phyloP scores from a whole-genome alignment of 78 protist genomes.

The Chrysochromulina parva region DNA sequence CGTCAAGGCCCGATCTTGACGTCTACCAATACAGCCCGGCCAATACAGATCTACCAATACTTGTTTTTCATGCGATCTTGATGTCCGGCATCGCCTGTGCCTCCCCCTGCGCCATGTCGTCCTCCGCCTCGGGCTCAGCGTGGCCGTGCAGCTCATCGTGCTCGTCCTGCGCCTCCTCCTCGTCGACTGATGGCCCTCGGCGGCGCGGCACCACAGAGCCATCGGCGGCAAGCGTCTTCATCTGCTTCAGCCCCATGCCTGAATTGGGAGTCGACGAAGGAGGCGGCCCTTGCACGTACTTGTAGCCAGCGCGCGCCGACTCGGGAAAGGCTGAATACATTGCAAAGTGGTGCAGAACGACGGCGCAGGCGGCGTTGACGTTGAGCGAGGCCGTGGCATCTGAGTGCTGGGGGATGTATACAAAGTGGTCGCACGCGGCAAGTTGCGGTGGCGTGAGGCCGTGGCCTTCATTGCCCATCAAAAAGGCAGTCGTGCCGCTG shows the following conservation, averaged over 20 bases:
- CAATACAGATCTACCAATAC: too few species aligned
- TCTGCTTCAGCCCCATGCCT: background rate
- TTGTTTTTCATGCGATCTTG: too few species aligned
- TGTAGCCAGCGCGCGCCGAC: conserved; percentile 10
- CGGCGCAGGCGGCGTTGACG: conserved; percentile 21
- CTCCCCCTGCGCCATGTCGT: too few species aligned
- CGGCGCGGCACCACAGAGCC: background rate
- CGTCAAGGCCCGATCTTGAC: too few species aligned
- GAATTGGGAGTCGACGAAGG: background rate
- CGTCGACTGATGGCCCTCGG: too few species aligned
- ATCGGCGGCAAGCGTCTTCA: background rate
- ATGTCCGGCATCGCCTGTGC: too few species aligned
- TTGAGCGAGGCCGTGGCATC: conserved; percentile 22
- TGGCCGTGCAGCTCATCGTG: too few species aligned
- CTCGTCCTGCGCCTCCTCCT: too few species aligned
- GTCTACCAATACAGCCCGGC: too few species aligned
- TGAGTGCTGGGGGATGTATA: conserved; percentile 36
- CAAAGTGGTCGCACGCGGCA: conserved; percentile 1
- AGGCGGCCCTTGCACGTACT: background rate
- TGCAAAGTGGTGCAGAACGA: conserved; percentile 17
- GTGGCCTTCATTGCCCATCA: conserved; percentile 36
- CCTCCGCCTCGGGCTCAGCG: too few species aligned
- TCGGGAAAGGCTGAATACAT: background rate
- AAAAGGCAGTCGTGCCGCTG: background rate
- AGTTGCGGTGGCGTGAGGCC: background rate